Evolutionary conservation across 805 yeast species (phyloP).

Genomic region (Yarrowia keelungensis): DNA sequence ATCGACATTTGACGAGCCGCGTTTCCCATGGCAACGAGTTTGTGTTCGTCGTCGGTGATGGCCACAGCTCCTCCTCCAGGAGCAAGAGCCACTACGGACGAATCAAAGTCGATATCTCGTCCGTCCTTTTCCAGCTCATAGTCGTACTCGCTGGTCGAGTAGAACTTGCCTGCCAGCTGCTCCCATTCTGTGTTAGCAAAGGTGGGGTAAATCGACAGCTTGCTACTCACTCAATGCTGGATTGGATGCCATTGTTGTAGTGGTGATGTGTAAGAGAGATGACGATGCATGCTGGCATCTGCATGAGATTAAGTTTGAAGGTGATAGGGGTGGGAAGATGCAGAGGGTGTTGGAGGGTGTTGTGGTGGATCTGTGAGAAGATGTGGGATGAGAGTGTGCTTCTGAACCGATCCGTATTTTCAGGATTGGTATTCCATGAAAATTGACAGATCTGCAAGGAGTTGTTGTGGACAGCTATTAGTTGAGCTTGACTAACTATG

Average conservation of each 20-base stretch:
- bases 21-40: slow-evolving; percentile 43
- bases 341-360: not conserved
- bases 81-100: slow-evolving; percentile 59
- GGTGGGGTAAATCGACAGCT: not conserved
- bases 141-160: slow-evolving; percentile 66
- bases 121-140: slow-evolving; percentile 54
- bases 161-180: slow-evolving; percentile 71
- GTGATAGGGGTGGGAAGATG: not conserved
- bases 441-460: too few relatives aligned
- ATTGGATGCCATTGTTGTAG: slow-evolving; percentile 24
- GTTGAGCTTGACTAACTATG: too few relatives aligned
- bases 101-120: slow-evolving; percentile 54
- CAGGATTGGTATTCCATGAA: too few relatives aligned
- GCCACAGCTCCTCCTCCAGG: slow-evolving; percentile 65
- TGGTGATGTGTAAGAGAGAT: not conserved
- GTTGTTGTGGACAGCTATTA: too few relatives aligned
- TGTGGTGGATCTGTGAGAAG: not conserved
- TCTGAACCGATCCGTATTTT: too few relatives aligned
- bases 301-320: slow-evolving; percentile 19
- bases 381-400: too few relatives aligned
- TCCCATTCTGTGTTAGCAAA: slow-evolving; percentile 68
- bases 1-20: slow-evolving; percentile 44
- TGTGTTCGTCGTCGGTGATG: slow-evolving; percentile 49
- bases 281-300: slow-evolving; percentile 19
- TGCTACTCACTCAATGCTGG: slow-evolving; percentile 31